phyloP scores from a whole-genome alignment of 768 basidiomycete species.

The Tulasnella sp. region DNA sequence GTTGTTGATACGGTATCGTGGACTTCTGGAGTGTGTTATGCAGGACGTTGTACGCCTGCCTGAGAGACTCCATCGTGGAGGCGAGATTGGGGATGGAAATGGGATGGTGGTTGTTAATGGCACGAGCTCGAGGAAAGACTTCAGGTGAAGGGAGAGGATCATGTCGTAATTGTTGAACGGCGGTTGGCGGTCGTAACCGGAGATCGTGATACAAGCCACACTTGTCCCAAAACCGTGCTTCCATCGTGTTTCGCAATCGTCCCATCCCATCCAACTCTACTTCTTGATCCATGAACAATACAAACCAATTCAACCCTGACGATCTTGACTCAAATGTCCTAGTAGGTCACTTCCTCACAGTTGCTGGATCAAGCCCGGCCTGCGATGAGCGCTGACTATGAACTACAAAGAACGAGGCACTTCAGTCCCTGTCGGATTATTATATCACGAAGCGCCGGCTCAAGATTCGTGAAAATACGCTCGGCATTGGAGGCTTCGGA shows the following conservation, averaged over 20 bases:
- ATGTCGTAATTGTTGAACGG: too few relatives aligned
- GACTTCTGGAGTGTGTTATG: conserved; percentile 45
- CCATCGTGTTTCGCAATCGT: too few relatives aligned
- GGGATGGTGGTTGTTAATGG: background rate
- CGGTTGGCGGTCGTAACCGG: too few relatives aligned
- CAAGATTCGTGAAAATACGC: background rate
- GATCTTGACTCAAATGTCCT: too few relatives aligned
- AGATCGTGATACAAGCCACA: too few relatives aligned
- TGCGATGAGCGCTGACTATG: background rate
- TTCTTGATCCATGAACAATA: too few relatives aligned
- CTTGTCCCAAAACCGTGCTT: too few relatives aligned
- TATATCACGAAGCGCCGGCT: background rate
- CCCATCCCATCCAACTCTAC: too few relatives aligned
- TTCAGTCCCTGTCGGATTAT: background rate
- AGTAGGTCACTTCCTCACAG: too few relatives aligned
- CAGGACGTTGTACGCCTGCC: conserved; percentile 33
- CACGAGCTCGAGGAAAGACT: background rate
- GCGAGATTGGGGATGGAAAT: background rate
- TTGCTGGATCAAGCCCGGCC: too few relatives aligned
- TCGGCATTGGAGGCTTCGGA: background rate
- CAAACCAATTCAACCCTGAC: too few relatives aligned
- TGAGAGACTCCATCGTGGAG: background rate
- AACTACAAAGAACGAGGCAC: background rate
- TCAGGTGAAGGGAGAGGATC: background rate
- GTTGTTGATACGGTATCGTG: conserved; percentile 45